A percentile compares a stretch with the other conserved stretches of the same genome.
Evolutionary conservation across 768 basidiomycete species (phyloP).

Genomic region (Pleurotus giganteus): DNA sequence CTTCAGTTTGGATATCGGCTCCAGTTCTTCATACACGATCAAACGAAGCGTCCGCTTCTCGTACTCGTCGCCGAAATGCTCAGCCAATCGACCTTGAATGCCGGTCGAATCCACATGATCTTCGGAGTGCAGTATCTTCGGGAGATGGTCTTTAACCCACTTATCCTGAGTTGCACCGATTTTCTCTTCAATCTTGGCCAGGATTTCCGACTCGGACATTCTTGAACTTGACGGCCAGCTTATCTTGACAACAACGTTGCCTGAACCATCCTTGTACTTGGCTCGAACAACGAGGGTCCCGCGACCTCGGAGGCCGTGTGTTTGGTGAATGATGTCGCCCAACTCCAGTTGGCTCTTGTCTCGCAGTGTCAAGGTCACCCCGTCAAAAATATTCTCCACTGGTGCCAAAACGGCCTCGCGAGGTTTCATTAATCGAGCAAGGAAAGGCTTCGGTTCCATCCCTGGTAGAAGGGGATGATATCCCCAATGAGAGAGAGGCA

Average conservation of each 20-base stretch:
- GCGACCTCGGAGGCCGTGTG: not conserved
- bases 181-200: not conserved
- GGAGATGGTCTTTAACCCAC: slow-evolving; percentile 6
- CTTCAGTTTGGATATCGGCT: not conserved
- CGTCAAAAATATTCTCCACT: not conserved
- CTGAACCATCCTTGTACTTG: not conserved
- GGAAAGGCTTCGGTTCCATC: not conserved
- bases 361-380: not conserved
- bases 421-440: not conserved
- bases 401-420: not conserved
- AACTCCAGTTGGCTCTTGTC: not conserved
- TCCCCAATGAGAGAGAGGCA: not conserved
- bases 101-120: not conserved
- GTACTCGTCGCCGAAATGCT: not conserved
- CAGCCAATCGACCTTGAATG: not conserved
- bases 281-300: not conserved
- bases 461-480: not conserved
- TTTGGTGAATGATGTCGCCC: not conserved
- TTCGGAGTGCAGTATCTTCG: not conserved
- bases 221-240: not conserved
- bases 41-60: slow-evolving; percentile 1
- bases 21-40: not conserved
- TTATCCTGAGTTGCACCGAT: not conserved
- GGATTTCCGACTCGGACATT: not conserved
- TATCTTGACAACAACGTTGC: not conserved